Base-by-base conservation (phyloP, 225 moss, liverwort and hornwort genomes). In the Anthoceros angustus region DNA sequence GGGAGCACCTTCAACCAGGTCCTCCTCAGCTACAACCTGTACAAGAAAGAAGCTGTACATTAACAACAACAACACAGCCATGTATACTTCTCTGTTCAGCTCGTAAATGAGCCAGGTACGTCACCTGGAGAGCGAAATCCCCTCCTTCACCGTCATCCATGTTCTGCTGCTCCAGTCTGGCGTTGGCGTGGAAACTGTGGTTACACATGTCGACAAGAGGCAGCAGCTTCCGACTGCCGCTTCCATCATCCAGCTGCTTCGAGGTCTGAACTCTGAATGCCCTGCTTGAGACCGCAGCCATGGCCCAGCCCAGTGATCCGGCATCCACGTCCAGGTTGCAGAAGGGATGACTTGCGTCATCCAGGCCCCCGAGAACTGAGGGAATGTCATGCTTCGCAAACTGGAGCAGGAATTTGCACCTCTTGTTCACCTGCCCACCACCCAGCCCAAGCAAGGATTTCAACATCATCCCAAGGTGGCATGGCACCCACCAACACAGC, bases 151-250 rank as follows among this genome's bases (percentile, higher is more conserved):
- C 43, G 39, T 64, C 61, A 41, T 23, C 48, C n/a, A n/a, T n/a
- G n/a, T n/a, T n/a, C 12, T 68, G 71, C 72, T 83, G 85, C 50
- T 80, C 72, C 64, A 87, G 76, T 16, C 78, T 71, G 60, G 74
- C 81, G 46, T 86, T 83, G 25, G 88, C 78, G 14, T 73, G 64
- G 70, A 88, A 88, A 70, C 88, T 83, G 49, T 88, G 86, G 73
- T 88, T 88, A 65, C 88, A 86, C 86, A 88, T 86, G 49, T 86
- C 88, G 45, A 88, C 80, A 65, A 84, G 64, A 40, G 88, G 88
- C 68, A 88, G 63, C 46, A 88, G 78, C 43, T 80, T 71, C 42
- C 78, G 77, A 5, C 72, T 75, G 72, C 50, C 63, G 9, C 45
- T 39, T 32, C 71, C 74, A 42, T 73, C 69, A 12, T 25, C 42